phyloP scores from a whole-genome alignment of 305 asterid species.

The Andrographis paniculata region DNA sequence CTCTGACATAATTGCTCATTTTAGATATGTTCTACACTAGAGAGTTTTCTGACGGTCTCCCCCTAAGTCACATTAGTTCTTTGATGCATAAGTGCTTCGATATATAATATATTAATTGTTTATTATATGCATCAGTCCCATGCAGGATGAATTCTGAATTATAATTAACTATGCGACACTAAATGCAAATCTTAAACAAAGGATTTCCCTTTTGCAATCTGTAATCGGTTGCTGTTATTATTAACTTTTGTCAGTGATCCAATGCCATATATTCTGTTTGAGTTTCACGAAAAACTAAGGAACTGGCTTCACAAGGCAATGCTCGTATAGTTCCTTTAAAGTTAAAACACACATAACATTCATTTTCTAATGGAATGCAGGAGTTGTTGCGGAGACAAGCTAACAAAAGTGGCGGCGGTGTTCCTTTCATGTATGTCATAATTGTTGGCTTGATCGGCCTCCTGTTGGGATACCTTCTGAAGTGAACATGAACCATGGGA shows the following conservation, averaged over 20 bases:
- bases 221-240: neutral
- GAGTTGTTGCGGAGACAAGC: slow-evolving; percentile 43
- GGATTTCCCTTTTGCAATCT: neutral
- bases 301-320: too few relatives aligned
- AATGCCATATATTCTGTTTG: neutral
- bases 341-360: neutral
- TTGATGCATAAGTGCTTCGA: too few relatives aligned
- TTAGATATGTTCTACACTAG: too few relatives aligned
- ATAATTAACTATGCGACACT: too few relatives aligned
- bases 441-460: slow-evolving; percentile 52
- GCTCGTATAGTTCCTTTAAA: too few relatives aligned
- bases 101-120: too few relatives aligned
- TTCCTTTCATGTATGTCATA: slow-evolving; percentile 47
- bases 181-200: too few relatives aligned
- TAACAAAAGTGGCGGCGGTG: slow-evolving; percentile 38
- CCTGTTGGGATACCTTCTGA: slow-evolving; percentile 53
- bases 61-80: too few relatives aligned
- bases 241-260: neutral
- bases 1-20: too few relatives aligned
- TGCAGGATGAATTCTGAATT: too few relatives aligned
- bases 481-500: slow-evolving; percentile 21
- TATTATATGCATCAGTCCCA: too few relatives aligned
- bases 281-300: slow-evolving; percentile 16
- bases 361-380: slow-evolving; percentile 23
- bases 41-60: too few relatives aligned